phyloP scores from a whole-genome alignment of 2,329 filamentous ascomycete species.

The Aspergillus neoniger region DNA sequence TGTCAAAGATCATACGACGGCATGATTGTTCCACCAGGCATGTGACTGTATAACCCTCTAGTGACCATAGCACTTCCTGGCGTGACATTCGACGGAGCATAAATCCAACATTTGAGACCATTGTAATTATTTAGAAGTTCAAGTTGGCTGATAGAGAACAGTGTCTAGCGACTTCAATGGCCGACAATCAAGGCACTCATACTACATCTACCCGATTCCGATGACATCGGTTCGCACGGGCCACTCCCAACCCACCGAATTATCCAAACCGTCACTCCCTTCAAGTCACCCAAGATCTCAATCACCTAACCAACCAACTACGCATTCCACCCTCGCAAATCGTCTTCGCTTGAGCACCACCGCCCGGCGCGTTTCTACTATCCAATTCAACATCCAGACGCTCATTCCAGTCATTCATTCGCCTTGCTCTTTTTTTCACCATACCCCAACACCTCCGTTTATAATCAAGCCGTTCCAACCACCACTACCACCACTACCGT shows the following conservation, averaged over 20 bases:
- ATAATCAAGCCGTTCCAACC: background rate
- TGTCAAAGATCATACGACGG: background rate
- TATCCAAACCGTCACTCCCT: background rate
- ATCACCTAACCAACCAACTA: background rate
- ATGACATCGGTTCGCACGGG: conserved; percentile 17
- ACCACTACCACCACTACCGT: background rate
- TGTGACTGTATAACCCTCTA: background rate
- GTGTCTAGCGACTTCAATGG: too few species aligned
- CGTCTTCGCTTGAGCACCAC: conserved; percentile 9
- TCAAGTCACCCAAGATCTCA: conserved; percentile 7
- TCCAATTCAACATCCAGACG: background rate
- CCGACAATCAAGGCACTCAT: background rate
- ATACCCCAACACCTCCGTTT: background rate
- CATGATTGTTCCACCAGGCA: background rate
- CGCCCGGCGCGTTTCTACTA: background rate
- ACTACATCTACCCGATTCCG: background rate
- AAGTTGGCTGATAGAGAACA: too few species aligned
- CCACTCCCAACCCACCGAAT: conserved; percentile 11
- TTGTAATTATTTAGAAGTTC: too few species aligned
- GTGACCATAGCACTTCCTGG: background rate
- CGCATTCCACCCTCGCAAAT: background rate
- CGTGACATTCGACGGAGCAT: background rate
- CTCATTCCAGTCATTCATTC: background rate
- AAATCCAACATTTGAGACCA: background rate
- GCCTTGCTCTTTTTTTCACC: background rate